These are phyloP conservation scores for Penicillium sp. DNA, from an alignment of 2,329 filamentous ascomycete genomes.

Conservation along the genomic window DNA sequence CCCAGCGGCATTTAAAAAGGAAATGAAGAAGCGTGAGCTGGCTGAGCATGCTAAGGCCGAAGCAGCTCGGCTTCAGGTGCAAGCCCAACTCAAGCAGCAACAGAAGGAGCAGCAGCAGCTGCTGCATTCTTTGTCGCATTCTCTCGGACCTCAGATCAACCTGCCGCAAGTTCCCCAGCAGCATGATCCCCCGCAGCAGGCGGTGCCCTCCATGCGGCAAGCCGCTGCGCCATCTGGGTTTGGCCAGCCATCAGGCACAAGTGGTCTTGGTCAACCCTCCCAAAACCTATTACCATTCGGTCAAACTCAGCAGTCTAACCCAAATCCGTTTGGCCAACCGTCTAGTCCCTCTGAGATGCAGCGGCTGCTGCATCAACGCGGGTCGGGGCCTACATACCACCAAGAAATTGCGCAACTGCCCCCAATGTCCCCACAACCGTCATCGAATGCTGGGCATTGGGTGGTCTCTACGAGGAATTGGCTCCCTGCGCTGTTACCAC, in stretches of 20 bases:
- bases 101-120: not conserved
- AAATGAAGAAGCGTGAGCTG: not conserved
- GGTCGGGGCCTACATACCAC: no score
- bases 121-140: not conserved
- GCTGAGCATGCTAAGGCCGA: not conserved
- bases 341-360: no score
- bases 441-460: no score
- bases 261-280: conserved; percentile 27
- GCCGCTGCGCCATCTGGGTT: conserved; percentile 4
- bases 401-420: no score
- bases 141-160: not conserved
- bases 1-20: not conserved
- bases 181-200: no score
- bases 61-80: not conserved
- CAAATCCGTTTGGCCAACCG: conserved; percentile 29
- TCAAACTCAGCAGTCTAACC: not conserved
- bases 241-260: conserved; percentile 19
- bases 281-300: not conserved
- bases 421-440: no score
- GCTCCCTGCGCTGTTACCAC: no score
- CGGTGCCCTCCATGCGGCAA: not conserved
- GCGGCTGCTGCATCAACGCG: no score
- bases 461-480: no score
- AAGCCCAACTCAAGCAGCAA: not conserved
- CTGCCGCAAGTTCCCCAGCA: not conserved